Conservation (phyloP, 371 early-diverging fungal species). For the Mortierella sp. region DNA sequence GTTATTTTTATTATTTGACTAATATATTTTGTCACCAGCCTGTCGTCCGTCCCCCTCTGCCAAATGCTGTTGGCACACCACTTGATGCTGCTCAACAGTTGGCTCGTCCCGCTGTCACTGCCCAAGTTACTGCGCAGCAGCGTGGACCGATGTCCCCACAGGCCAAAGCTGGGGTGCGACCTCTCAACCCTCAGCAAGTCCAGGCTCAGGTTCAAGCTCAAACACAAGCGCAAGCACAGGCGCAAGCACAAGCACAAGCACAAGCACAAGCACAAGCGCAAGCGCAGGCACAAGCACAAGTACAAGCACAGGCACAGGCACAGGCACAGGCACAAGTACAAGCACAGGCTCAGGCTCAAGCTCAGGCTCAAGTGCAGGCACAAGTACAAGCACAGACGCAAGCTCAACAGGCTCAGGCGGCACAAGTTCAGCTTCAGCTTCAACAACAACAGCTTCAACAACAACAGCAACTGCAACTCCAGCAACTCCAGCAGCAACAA, state of each 20-base stretch:
- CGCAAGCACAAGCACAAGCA: constrained; percentile 33
- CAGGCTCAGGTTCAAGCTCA: constrained; percentile 34
- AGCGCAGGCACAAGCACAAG: constrained; percentile 46
- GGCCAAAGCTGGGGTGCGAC: constrained; percentile 46
- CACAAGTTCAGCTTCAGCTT: too few relatives aligned
- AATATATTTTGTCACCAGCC: constrained; percentile 28
- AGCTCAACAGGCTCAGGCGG: constrained; percentile 56
- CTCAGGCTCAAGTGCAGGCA: too few relatives aligned
- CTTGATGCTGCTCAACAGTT: constrained; percentile 45
- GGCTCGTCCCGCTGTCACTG: constrained; percentile 26
- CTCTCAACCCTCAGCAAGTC: constrained; percentile 47
- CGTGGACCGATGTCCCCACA: constrained; percentile 53
- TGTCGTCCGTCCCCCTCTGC: constrained; percentile 53
- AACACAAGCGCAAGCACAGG: constrained; percentile 37
- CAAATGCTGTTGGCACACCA: constrained; percentile 29
- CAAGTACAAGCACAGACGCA: constrained; percentile 47
- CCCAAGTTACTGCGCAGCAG: constrained; percentile 33
- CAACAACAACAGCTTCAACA: too few relatives aligned
- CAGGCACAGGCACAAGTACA: constrained; percentile 56
- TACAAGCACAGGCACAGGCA: constrained; percentile 51
- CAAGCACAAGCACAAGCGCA: constrained; percentile 50
- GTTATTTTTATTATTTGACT: not conserved
- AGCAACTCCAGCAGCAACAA: too few relatives aligned
- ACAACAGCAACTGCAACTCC: too few relatives aligned
- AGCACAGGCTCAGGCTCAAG: constrained; percentile 38